Evolutionary conservation across 2,329 filamentous ascomycete genomes (phyloP).

Genomic region (Ophioceras dolichostomum): DNA sequence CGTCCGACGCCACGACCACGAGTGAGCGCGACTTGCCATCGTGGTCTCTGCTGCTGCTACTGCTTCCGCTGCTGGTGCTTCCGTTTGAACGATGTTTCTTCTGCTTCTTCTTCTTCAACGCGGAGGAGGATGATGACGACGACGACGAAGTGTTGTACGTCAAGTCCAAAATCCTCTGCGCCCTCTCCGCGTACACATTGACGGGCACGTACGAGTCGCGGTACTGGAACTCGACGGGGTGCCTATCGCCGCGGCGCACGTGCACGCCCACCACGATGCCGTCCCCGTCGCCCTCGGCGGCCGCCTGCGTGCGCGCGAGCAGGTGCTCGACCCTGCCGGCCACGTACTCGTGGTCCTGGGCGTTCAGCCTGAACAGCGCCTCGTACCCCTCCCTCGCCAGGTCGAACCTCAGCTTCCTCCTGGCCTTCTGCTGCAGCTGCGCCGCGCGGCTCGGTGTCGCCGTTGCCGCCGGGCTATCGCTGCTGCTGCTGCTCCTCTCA

Average conservation of each 20-base stretch:
- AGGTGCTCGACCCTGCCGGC: constrained; percentile 44
- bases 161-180: constrained; percentile 38
- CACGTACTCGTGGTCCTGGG: constrained; percentile 55
- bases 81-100: too few species aligned
- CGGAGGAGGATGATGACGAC: too few species aligned
- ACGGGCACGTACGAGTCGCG: constrained; percentile 67
- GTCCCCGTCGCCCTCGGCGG: constrained; percentile 25
- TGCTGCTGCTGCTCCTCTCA: too few species aligned
- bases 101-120: constrained; percentile 7
- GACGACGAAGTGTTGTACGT: constrained; percentile 28
- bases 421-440: constrained; percentile 11
- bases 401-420: constrained; percentile 47
- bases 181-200: constrained; percentile 51
- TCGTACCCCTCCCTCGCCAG: constrained; percentile 61
- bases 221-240: constrained; percentile 68
- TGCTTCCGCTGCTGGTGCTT: too few species aligned
- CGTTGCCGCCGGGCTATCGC: constrained; percentile 11
- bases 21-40: constrained; percentile 30
- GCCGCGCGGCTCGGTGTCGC: neutral
- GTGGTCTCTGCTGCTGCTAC: constrained; percentile 18
- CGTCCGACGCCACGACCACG: constrained; percentile 64
- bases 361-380: constrained; percentile 57
- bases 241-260: constrained; percentile 67
- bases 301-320: constrained; percentile 28
- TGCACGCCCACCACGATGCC: constrained; percentile 58